Base-by-base conservation (phyloP, 768 basidiomycete genomes). In the Trametes maxima region DNA sequence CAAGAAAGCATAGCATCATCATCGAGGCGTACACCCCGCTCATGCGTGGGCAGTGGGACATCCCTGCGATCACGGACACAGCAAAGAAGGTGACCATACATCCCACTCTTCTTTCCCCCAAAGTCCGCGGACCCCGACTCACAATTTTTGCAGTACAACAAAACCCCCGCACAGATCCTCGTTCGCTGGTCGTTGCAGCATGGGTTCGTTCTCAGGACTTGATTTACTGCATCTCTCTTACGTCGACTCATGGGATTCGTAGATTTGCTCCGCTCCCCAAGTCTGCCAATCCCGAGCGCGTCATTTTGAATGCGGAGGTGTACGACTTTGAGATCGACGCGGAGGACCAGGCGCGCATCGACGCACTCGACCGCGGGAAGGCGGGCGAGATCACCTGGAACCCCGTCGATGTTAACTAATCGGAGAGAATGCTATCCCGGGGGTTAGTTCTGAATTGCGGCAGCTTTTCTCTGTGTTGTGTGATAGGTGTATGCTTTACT, bases 111-210 rank as follows among this genome's bases (percentile, higher is more conserved):
- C 21, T 14, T 3, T 46, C 45, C 2, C 22, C 6, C 21, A 46
- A 8, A 13, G 12, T 46, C 5, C 45, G 21, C 14, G 19, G n/a
- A 22, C 21, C 12, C 21, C 13, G 12, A 12, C 8, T 24, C 45
- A 22, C 11, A 46, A 11, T 11, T 46, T n/a, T 16, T 16, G 16
- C 39, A 61, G 78, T 74, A 86, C 64, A 71, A 73, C 35, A 82
- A 82, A 52, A 84, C 85, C 51, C 81, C 83, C 10, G 87, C 92
- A 14, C 94, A 96, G 68, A 80, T 96, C 55, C 81, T 96, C n/a
- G 76, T 96, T 54, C 85, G 95, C 33, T 97, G 94, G 92, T 94
- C 92, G 43, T 75, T 98, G 46, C 95, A 97, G 72, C 85, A 82
- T 67, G 86, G 86, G 89, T 90, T 66, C n/a, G 51, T 22, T 8